Conservation (phyloP, 2,329 filamentous ascomycete genomes). For the Sclerotinia sclerotiorum region DNA sequence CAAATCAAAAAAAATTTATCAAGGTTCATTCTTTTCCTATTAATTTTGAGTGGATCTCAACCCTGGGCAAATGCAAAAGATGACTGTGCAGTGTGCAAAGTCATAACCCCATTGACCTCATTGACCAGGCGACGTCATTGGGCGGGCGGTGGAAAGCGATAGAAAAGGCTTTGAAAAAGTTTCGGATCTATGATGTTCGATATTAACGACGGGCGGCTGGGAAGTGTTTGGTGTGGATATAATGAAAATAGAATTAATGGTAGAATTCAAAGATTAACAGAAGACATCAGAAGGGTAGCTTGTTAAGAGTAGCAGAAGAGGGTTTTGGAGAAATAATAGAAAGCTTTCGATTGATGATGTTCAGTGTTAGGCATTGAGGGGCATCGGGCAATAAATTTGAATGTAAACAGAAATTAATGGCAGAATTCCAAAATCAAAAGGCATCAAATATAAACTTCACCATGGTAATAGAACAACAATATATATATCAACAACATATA, state of each 20-base stretch:
- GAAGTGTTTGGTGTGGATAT: neutral
- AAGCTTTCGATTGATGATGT: too few relatives aligned
- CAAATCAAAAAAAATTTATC: neutral
- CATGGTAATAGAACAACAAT: neutral
- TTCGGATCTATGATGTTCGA: neutral
- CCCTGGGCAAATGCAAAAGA: neutral
- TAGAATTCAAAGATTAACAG: too few relatives aligned
- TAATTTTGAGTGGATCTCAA: neutral
- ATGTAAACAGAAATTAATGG: neutral
- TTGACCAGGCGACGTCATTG: constrained; percentile 12
- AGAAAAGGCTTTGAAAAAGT: neutral
- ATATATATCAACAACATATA: neutral
- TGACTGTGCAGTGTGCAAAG: neutral
- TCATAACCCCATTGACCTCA: too few relatives aligned
- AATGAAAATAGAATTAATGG: neutral
- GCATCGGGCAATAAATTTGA: too few relatives aligned
- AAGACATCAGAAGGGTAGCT: too few relatives aligned
- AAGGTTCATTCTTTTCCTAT: neutral
- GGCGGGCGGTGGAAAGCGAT: neutral
- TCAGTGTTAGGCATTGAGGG: too few relatives aligned
- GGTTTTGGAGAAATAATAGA: too few relatives aligned
- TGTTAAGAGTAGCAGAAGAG: too few relatives aligned
- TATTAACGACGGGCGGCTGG: neutral
- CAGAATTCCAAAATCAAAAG: too few relatives aligned
- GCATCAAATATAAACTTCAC: neutral